A percentile compares a stretch with the other conserved stretches of the same genome.
Conservation (phyloP, 1,139 yeast species). For the Blastobotrys petasosporus region DNA sequence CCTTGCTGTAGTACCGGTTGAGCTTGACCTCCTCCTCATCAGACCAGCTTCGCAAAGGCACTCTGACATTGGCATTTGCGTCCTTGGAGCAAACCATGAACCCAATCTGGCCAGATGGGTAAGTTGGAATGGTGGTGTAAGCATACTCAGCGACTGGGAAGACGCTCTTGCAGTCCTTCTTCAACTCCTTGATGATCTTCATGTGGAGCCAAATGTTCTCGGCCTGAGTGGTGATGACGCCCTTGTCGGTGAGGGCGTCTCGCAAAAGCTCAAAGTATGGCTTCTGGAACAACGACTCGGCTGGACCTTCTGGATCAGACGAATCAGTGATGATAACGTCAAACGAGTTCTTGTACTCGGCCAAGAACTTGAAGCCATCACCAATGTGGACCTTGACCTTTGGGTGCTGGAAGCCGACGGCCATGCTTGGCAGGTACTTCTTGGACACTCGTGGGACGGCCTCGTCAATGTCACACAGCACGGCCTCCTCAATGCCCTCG, state of each 20-base stretch:
- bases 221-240: constrained; percentile 86
- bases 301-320: constrained; percentile 98
- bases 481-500: constrained; percentile 55
- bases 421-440: constrained; percentile 75
- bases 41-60: constrained; percentile 50
- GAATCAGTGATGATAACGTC: constrained; percentile 94
- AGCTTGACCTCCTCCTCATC: constrained; percentile 45
- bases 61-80: constrained; percentile 42
- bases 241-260: constrained; percentile 62
- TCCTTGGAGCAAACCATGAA: constrained; percentile 75
- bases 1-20: constrained; percentile 67
- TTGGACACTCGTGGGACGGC: constrained; percentile 72
- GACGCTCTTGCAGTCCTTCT: constrained; percentile 58
- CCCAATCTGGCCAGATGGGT: constrained; percentile 95
- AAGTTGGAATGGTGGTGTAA: constrained; percentile 88
- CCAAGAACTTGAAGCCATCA: constrained; percentile 83
- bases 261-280: constrained; percentile 69
- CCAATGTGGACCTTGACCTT: constrained; percentile 69
- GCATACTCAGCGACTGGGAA: constrained; percentile 75
- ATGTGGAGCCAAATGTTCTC: constrained; percentile 92
- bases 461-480: constrained; percentile 87
- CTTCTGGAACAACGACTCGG: constrained; percentile 83
- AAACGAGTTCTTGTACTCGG: constrained; percentile 47
- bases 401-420: constrained; percentile 63
- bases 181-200: constrained; percentile 53